Conservation (phyloP, 2,329 filamentous ascomycete species). For the Talaromyces sp. region DNA sequence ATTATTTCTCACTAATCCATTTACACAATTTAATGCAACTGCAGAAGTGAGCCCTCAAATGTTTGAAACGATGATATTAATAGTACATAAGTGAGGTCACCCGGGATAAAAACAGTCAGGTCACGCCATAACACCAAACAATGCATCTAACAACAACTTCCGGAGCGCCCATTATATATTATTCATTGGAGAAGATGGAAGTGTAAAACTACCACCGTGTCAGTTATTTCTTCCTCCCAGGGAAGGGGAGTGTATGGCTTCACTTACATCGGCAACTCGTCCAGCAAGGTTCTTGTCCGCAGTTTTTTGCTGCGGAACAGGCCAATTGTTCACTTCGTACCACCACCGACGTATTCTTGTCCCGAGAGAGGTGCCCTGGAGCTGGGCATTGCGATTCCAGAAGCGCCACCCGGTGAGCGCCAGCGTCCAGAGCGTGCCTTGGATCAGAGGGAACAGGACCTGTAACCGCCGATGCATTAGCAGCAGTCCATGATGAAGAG, state of each 20-base stretch:
- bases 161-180: not conserved
- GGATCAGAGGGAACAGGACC: constrained; percentile 79
- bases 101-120: not conserved
- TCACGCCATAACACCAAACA: not conserved
- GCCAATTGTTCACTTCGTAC: constrained; percentile 92
- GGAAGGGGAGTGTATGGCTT: not conserved
- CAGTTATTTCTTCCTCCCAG: not conserved
- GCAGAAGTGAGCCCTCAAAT: not conserved
- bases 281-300: constrained; percentile 4
- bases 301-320: constrained; percentile 37
- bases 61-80: not conserved
- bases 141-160: not conserved
- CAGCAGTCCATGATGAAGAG: not conserved
- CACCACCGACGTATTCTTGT: constrained; percentile 83
- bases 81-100: not conserved
- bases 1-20: not conserved
- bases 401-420: constrained; percentile 80
- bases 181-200: constrained; percentile 10
- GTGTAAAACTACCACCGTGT: constrained; percentile 8
- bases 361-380: constrained; percentile 71
- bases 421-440: constrained; percentile 86
- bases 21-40: not conserved
- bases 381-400: constrained; percentile 74
- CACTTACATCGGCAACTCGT: constrained; percentile 32
- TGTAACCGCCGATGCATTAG: constrained; percentile 29